Evolutionary conservation across 2,329 filamentous ascomycete genomes (phyloP).

Genomic region (Colletotrichum tofieldiae): DNA sequence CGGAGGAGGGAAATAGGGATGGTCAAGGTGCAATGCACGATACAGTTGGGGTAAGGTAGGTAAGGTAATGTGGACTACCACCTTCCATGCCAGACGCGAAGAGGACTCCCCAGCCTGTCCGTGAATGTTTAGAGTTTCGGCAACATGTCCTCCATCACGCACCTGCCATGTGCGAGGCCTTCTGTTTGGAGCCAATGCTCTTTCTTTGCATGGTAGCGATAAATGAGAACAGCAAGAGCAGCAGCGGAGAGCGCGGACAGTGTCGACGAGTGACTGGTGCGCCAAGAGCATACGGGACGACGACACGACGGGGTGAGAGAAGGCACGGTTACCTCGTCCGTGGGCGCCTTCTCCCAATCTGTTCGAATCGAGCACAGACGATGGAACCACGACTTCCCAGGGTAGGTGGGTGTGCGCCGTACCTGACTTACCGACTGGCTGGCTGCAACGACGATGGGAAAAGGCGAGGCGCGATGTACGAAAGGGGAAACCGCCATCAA

Average conservation of each 20-base stretch:
- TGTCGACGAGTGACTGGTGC: slow-evolving; percentile 4
- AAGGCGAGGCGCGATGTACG: background rate
- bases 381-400: background rate
- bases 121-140: slow-evolving; percentile 30
- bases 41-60: background rate
- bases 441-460: background rate
- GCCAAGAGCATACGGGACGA: slow-evolving; percentile 8
- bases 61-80: slow-evolving; percentile 23
- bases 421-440: background rate
- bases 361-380: slow-evolving; percentile 4
- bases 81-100: slow-evolving; percentile 23
- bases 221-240: background rate
- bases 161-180: slow-evolving; percentile 30
- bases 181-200: slow-evolving; percentile 4
- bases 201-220: background rate
- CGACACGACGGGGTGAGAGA: background rate
- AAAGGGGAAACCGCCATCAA: background rate
- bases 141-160: slow-evolving; percentile 18
- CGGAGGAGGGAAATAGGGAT: too few relatives aligned
- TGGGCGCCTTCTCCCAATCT: background rate
- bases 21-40: background rate
- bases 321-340: background rate
- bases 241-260: background rate
- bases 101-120: background rate
- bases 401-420: background rate